These are phyloP conservation scores for Cylindrodendrum hubeiense DNA, from an alignment of 2,329 filamentous ascomycete genomes.

Conservation along the genomic window DNA sequence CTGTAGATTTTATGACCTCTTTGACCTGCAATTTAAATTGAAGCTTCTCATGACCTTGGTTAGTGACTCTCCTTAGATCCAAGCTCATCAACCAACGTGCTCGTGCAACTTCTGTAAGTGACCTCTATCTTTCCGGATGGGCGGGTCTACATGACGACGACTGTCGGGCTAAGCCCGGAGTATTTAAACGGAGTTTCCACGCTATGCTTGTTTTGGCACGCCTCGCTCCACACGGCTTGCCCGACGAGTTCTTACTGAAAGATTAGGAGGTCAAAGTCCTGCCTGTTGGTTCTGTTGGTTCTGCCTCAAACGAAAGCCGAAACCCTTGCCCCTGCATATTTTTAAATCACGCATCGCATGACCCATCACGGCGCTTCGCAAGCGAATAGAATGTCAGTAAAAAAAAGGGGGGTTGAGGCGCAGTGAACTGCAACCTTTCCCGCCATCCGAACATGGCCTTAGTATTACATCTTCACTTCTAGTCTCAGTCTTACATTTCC, in stretches of 20 bases:
- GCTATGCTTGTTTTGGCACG: neutral
- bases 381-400: neutral
- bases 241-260: neutral
- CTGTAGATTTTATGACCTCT: slow-evolving; percentile 16
- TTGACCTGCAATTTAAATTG: too few relatives aligned
- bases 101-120: too few relatives aligned
- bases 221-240: neutral
- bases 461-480: too few relatives aligned
- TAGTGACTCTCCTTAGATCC: too few relatives aligned
- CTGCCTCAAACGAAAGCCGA: neutral
- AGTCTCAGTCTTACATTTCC: too few relatives aligned
- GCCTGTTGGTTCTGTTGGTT: neutral
- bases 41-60: too few relatives aligned
- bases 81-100: too few relatives aligned
- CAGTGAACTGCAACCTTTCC: too few relatives aligned
- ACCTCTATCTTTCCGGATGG: slow-evolving; percentile 15
- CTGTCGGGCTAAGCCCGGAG: too few relatives aligned
- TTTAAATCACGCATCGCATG: neutral
- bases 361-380: neutral
- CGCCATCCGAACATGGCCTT: too few relatives aligned
- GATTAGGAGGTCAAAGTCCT: neutral
- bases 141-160: too few relatives aligned
- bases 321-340: neutral
- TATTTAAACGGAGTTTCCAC: neutral
- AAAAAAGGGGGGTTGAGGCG: too few relatives aligned